phyloP scores from a whole-genome alignment of 2,329 filamentous ascomycete genomes.

The Hymenoscyphus scutula region DNA sequence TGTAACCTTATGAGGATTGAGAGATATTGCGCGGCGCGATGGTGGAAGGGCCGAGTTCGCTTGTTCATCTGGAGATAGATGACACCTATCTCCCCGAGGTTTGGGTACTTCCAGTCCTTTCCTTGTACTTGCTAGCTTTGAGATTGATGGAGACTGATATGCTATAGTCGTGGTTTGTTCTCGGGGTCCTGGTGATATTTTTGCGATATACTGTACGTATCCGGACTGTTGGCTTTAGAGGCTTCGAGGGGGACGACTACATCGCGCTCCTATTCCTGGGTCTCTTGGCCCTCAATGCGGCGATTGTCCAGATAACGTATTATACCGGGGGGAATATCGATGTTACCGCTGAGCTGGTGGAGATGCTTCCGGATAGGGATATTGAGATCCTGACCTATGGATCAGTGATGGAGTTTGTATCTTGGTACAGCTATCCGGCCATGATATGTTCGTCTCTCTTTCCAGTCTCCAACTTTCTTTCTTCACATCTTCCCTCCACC shows the following conservation, averaged over 20 bases:
- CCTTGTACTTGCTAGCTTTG: background rate
- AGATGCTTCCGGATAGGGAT: background rate
- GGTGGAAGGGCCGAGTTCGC: background rate
- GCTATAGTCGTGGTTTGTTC: slow-evolving; percentile 24
- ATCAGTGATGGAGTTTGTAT: slow-evolving; percentile 5
- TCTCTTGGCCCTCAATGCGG: slow-evolving; percentile 39
- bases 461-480: background rate
- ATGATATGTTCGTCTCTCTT: slow-evolving; percentile 3
- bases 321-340: slow-evolving; percentile 18
- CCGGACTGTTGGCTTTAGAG: slow-evolving; percentile 39
- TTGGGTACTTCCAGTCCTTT: background rate
- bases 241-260: slow-evolving; percentile 41
- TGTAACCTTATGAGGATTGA: background rate
- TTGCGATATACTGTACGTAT: slow-evolving; percentile 39
- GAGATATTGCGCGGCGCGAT: background rate
- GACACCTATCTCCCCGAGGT: slow-evolving; percentile 5
- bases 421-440: slow-evolving; percentile 7
- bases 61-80: slow-evolving; percentile 4
- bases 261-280: slow-evolving; percentile 37
- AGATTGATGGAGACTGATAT: background rate
- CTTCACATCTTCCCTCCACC: background rate
- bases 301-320: slow-evolving; percentile 38
- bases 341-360: slow-evolving; percentile 5
- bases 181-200: slow-evolving; percentile 37
- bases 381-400: slow-evolving; percentile 3